Evolutionary conservation across 1,284 basidiomycete genomes (phyloP), one percentile per base, ranked within the genome.

Genomic region (Trichosporon coremiiforme): DNA sequence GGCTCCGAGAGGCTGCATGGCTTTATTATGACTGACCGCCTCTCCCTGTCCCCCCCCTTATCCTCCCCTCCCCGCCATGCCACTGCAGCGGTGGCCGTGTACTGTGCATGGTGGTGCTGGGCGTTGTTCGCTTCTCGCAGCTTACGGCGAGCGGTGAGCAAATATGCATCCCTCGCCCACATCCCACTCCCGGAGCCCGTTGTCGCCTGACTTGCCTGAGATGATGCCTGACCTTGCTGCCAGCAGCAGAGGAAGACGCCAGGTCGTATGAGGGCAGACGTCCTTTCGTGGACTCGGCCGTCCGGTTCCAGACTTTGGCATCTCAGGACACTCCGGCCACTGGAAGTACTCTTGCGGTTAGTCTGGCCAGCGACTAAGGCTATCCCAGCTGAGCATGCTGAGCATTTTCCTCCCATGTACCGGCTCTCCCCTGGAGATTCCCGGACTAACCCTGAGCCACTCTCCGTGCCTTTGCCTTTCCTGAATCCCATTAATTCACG

Each of bases 371-470:
- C 20, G 22, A 25, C 50, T 17, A 12, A 53, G 50, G 50, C 50
- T 10, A 4, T n/a, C 17, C 29, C 15, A 25, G 25, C 57, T 15
- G 35, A 62, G 33, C 33, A 35, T 35, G 57, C 29, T 25, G 25
- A 25, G 25, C 25, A 31, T 62, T 31, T 31, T 12, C 6, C 57
- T 25, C 29, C 57, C 55, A 60, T 20, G 10, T 35, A 17, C 57
- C 57, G 57, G 57, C 57, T 62, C 15, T 33, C 31, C 57, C 57
- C 57, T 62, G 57, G 29, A 17, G 9, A 62, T 62, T 62, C 57
- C 57, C 57, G 57, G 57, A 13, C 9, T 2, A 6, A 4, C 57
- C 57, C 57, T 60, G 55, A 17, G 13, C 4, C 55, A 9, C 25
- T 62, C 29, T 25, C 29, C 57, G 17, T 33, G 57, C 57, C 57